Conservation (phyloP, 208 protist species). For the Lotmaria passim region DNA sequence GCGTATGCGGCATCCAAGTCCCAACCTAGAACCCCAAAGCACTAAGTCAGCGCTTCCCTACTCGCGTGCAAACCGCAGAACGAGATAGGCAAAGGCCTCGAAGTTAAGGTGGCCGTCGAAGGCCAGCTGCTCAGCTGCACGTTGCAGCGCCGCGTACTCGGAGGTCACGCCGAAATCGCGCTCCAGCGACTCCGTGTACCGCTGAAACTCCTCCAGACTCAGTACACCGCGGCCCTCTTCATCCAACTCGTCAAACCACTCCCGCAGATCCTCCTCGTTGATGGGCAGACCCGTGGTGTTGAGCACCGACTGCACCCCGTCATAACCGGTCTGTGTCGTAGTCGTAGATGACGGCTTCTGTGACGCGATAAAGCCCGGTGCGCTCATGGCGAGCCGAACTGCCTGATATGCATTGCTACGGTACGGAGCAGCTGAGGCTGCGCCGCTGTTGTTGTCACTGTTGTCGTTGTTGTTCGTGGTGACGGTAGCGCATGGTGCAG, state of each 20-base stretch:
- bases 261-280: constrained; percentile 56
- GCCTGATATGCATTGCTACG: constrained; percentile 81
- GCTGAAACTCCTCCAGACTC: constrained; percentile 50
- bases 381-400: constrained; percentile 64
- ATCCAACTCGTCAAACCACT: constrained; percentile 77
- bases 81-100: constrained; percentile 82
- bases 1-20: too few relatives aligned
- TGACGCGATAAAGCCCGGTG: constrained; percentile 40
- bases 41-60: constrained; percentile 19
- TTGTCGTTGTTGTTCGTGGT: too few relatives aligned
- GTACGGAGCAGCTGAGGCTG: constrained; percentile 37
- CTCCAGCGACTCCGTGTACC: constrained; percentile 56
- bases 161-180: constrained; percentile 64
- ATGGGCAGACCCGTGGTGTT: constrained; percentile 76
- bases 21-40: too few relatives aligned
- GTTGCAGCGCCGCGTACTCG: constrained; percentile 47
- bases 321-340: constrained; percentile 10
- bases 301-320: constrained; percentile 38
- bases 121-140: constrained; percentile 53
- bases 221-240: constrained; percentile 34
- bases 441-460: too few relatives aligned
- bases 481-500: too few relatives aligned
- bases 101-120: constrained; percentile 61
- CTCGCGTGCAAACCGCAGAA: constrained; percentile 59
- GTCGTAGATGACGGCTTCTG: constrained; percentile 16